Evolutionary conservation across 2,329 filamentous ascomycete species (phyloP).

Genomic region (Aspergillus floridensis): DNA sequence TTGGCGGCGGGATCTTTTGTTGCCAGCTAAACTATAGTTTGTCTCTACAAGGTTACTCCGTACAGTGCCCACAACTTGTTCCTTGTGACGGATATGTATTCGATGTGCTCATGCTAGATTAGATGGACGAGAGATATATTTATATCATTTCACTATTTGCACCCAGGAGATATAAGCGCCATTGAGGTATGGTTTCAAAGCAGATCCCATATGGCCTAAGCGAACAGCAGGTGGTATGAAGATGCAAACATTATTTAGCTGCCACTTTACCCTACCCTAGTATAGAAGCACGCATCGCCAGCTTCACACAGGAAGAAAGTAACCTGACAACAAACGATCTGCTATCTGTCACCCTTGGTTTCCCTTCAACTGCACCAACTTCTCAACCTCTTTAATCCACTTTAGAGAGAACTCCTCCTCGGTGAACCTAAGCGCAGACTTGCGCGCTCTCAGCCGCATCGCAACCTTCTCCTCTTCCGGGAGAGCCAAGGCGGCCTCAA

Average conservation of each 20-base stretch:
- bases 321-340: neutral
- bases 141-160: too few relatives aligned
- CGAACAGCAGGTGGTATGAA: neutral
- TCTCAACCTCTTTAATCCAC: conserved; percentile 74
- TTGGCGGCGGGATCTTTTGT: conserved; percentile 20
- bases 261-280: neutral
- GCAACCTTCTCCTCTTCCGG: conserved; percentile 61
- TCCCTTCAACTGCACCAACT: conserved; percentile 57
- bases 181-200: too few relatives aligned
- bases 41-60: too few relatives aligned
- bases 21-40: too few relatives aligned
- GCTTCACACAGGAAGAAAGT: neutral
- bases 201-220: neutral
- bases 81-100: too few relatives aligned
- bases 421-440: conserved; percentile 79
- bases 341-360: neutral
- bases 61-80: too few relatives aligned
- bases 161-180: too few relatives aligned
- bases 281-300: neutral
- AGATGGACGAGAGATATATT: too few relatives aligned
- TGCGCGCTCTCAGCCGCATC: conserved; percentile 72
- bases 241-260: neutral
- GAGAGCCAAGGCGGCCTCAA: conserved; percentile 71
- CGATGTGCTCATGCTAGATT: too few relatives aligned
- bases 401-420: conserved; percentile 78